Evolutionary conservation across 2,329 filamentous ascomycete genomes (phyloP), one percentile per base, ranked within the genome.

Genomic region (Pezicula radicicola): DNA sequence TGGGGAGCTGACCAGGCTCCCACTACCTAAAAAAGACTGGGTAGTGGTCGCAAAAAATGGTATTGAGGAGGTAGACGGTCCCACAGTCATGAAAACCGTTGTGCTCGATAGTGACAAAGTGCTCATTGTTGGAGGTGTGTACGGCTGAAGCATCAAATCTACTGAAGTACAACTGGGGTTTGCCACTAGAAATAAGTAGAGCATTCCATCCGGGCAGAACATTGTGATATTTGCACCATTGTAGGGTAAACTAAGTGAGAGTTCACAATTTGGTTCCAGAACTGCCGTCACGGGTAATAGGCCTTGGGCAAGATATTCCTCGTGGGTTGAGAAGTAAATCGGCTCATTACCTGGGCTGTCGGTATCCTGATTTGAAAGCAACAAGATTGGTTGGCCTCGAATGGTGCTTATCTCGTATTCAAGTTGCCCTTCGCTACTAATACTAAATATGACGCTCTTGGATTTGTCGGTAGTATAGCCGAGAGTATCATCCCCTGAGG

Each of bases 291-390:
- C 51, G 7, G 55, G 54, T 41, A 50, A 36, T 18, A 51, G 49
- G n/a, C 51, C 51, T 19, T 52, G 40, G 12, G n/a, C 4, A 19
- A 35, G 28, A 37, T 48, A 52, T 43, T 37, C 45, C 3, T 27
- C 30, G 15, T 43, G 27, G 7, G 55, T 56, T n/a, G 55, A 39
- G 49, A 58, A 58, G 33, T 46, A 56, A 4, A 58, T 39, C 6
- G 51, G 49, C 40, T 58, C 55, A 43, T 58, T 56, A 4, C 55
- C 55, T 8, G 54, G 33, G 25, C 52, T 52, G n/a, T 56, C 46
- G 6, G 25, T 4, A 50, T 56, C 54, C 39, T 58, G 55, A 15
- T 58, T 50, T 30, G 55, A 58, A 33, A 55, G 46, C 18, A 58
- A 42, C 1, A 56, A 6, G 1, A 58, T 49, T 39, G 49, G 42